Base-by-base conservation (phyloP, 179 eudicot species). In the Silene noctiflora region DNA sequence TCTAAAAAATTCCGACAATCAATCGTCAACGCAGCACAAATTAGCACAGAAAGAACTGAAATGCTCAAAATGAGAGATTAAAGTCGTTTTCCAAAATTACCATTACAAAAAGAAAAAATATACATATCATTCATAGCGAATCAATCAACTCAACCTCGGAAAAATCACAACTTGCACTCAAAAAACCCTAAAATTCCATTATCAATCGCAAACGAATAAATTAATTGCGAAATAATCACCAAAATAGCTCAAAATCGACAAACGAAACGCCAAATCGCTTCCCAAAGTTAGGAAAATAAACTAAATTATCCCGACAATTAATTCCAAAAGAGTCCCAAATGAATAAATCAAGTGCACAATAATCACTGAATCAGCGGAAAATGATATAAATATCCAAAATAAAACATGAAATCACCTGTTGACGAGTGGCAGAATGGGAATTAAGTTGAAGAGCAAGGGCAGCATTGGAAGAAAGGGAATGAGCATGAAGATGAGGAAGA, bases 401-500 rank as follows among this genome's bases (percentile, higher is more conserved):
- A 8, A 24, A 46, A 67, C 11, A 11, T 2, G 29, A n/a, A 17
- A 19, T 4, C 3, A 94, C 98, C 93, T 90, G 91, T 67, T 87
- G 81, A 72, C 88, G 93, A 77, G 98, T 94, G 77, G 91, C 58
- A 68, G 95, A 92, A 70, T 94, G 98, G 75, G 97, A 84, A 79
- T 92, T 88, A 48, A 94, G 80, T 55, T 94, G 98, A 73, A 90
- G 94, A 21, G 92, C 85, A 55, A 94, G 91, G 27, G 88, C 91
- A 70, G 93, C 91, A 78, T 94, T 90, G 71, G 97, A 94, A 77
- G 98, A 96, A 29, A 94, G 84, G 19, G 98, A 94, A 74, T 92
- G 96, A 10, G 98, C 94, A 80, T 94, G 97, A 62, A 91, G 94
- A 63, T 94, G 87, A 39, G 98, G 97, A n/a, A 94, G 90, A 72